These are phyloP conservation scores for Caryopteris hybrid DNA, from an alignment of 305 asterid species.

Conservation along the genomic window DNA sequence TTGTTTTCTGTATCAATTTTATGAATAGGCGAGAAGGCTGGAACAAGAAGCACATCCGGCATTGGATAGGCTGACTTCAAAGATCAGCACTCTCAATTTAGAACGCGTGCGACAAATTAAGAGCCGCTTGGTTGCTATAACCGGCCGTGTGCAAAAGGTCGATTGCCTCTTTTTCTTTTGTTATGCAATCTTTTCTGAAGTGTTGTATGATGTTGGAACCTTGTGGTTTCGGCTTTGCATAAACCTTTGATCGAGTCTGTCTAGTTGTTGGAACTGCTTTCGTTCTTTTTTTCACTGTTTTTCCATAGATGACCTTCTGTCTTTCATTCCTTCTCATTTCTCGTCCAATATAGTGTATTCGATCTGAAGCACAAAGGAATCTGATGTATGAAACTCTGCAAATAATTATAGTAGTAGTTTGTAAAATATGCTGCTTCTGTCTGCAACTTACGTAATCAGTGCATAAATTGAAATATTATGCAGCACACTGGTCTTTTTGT, in stretches of 20 bases:
- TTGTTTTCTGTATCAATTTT: slow-evolving; percentile 7
- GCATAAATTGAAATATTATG: no score
- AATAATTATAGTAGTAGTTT: no score
- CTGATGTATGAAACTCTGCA: no score
- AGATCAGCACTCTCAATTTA: slow-evolving; percentile 81
- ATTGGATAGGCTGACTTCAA: slow-evolving; percentile 73
- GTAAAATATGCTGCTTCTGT: no score
- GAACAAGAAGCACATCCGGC: slow-evolving; percentile 95
- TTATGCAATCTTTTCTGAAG: neutral
- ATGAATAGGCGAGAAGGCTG: slow-evolving; percentile 60
- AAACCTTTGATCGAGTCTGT: neutral
- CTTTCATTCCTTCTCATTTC: neutral
- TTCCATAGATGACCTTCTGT: neutral
- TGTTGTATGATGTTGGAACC: neutral
- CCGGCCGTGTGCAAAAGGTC: slow-evolving; percentile 98
- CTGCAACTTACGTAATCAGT: no score
- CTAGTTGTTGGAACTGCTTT: neutral
- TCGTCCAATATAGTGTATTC: neutral
- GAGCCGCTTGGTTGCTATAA: slow-evolving; percentile 83
- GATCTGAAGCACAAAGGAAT: neutral
- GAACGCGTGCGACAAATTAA: slow-evolving; percentile 88
- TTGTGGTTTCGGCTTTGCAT: neutral
- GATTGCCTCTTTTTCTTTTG: neutral
- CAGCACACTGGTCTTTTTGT: neutral
- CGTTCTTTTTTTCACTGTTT: no score